Base-by-base conservation (phyloP, 2,329 filamentous ascomycete genomes). In the Orbilia javanica region DNA sequence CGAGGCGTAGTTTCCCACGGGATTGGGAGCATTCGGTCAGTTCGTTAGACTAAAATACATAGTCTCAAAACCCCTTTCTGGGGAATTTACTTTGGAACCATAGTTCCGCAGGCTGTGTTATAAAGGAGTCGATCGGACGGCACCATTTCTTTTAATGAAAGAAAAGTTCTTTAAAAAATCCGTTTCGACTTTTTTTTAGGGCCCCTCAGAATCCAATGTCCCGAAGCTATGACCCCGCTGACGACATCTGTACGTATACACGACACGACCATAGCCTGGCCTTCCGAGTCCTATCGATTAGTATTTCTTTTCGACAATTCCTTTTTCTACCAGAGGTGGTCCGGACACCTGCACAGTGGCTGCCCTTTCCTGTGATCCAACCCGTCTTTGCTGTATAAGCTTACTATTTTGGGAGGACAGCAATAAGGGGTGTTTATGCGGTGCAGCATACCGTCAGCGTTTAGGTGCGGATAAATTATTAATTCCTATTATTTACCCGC, bases 401-500 rank as follows among this genome's bases (percentile, higher is more conserved):
- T 60, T 60, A 42, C 55, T 60, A 60, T 60, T 60, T 60, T 42
- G 20, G 55, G 55, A 60, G 31, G 27, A 22, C n/a, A 25, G 15
- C n/a, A 39, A 22, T 6, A 57, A 57, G 39, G 8, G 55, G 55
- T 31, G 29, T 57, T 57, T 36, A 57, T 42, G 55, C 55, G 27
- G 13, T 27, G 20, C 34, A 42, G 20, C n/a, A 36, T 42, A 42
- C 55, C 18, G 11, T 60, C 31, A 60, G 55, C 34, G 44, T 64
- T 36, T 31, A 20, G 3, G 22, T 36, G 25, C 44, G 44, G 42
- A 64, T 39, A 22, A 39, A 64, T 34, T 42, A 29, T 62, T 11
- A 20, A 20, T 44, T 44, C 7, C 25, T 60, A 15, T 44, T 60
- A 60, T 57, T 39, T 62, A 34, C 29, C 55, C 36, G 36, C 15